These are phyloP conservation scores for Phytophthora pisi DNA, from an alignment of 352 stramenopile genomes.

Conservation along the genomic window DNA sequence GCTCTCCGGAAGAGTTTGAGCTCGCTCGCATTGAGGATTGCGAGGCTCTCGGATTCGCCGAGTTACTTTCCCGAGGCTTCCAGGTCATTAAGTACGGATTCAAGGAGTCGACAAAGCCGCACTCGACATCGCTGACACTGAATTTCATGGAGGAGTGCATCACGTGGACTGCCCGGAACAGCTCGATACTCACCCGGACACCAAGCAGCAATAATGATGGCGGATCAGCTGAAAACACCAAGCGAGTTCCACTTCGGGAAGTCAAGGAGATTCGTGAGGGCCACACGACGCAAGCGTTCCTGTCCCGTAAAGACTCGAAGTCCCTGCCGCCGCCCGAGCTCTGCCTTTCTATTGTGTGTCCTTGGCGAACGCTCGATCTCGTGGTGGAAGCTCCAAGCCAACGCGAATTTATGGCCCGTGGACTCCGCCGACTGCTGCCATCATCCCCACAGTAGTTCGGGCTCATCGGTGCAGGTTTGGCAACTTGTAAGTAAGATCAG, in stretches of 20 bases:
- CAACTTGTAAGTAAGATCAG: slow-evolving; percentile 15
- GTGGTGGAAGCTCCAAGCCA: slow-evolving; percentile 52
- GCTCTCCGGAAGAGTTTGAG: slow-evolving; percentile 17
- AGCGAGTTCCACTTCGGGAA: slow-evolving; percentile 49
- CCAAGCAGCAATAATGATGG: slow-evolving; percentile 14
- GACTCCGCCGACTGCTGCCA: slow-evolving; percentile 46
- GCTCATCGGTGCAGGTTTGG: background rate
- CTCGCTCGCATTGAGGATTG: slow-evolving; percentile 56
- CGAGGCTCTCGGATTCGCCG: slow-evolving; percentile 60
- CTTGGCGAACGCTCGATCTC: slow-evolving; percentile 68
- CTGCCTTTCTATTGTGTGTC: slow-evolving; percentile 69
- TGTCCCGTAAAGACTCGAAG: slow-evolving; percentile 31
- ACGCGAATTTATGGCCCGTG: slow-evolving; percentile 60
- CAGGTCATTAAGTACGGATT: slow-evolving; percentile 69
- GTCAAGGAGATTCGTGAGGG: slow-evolving; percentile 61
- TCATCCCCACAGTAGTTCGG: slow-evolving; percentile 11
- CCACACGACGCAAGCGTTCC: slow-evolving; percentile 59
- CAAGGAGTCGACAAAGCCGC: slow-evolving; percentile 46
- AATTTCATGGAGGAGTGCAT: slow-evolving; percentile 64
- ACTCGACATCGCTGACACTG: slow-evolving; percentile 50
- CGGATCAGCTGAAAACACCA: background rate
- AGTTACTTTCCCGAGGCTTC: slow-evolving; percentile 66
- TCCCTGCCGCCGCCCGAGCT: slow-evolving; percentile 32
- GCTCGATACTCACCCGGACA: slow-evolving; percentile 4
- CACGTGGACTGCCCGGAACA: slow-evolving; percentile 56